Evolutionary conservation across 768 basidiomycete species (phyloP), one percentile per base, ranked within the genome.

Genomic region (Fibroporia radiculosa): DNA sequence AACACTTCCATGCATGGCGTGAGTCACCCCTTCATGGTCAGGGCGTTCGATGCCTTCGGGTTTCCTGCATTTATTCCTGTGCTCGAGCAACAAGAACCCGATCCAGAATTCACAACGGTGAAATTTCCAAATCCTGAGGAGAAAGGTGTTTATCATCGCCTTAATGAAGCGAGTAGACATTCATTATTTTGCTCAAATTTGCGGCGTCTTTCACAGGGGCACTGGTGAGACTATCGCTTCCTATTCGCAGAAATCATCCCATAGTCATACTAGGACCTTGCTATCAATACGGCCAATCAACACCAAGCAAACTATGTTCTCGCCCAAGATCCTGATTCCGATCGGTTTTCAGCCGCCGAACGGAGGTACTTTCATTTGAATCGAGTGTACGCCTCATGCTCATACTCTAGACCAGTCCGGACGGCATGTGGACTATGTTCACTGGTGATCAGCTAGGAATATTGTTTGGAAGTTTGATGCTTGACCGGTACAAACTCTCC

Each of bases 1-100:
- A 89, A 90, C 57, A 93, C 92, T 0, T 84, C 90, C 0, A 82
- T 93, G 84, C 91, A 93, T 54, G 91, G 91, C 0, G 91, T 93
- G 42, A 80, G 88, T 52, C 74, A 91, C 59, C 62, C 68, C 4
- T 83, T 84, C 53, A 70, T 78, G 31, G 62, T 61, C 6, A 60
- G 67, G 40, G 82, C 78, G 0, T 84, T 93, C 48, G 62, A 68
- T 29, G 48, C 63, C 3, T 80, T 77, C 46, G 80, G 80, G 4
- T 79, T 89, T 48, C 55, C 69, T 14, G 70, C 74, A 1, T 82
- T 74, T 58, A 67, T 72, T 8, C 73, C 80, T 1, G 84, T 91
- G 10, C 55, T 59, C 40, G 73, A 79, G 50, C 91, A 93, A 61
- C 73, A 74, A 49, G 44, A 66, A 2, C 86, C 92, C 2, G 83